Conservation (phyloP, 306 rosid genomes). For the Gastrolobium villosum region DNA sequence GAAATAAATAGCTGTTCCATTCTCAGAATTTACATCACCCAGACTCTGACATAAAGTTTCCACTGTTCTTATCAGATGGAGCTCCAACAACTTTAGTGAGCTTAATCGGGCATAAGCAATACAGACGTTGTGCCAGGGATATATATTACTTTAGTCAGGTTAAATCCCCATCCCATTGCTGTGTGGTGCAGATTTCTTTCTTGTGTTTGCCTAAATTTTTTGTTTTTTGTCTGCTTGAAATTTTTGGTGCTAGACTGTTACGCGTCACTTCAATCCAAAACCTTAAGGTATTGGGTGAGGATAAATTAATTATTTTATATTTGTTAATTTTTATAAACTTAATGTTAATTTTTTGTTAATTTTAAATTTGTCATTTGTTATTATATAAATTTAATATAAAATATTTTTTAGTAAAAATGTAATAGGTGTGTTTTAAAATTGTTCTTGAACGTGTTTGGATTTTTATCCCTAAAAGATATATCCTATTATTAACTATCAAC, state of each 20-base stretch:
- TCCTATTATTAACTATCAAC: too few species aligned
- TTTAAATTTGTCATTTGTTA: too few species aligned
- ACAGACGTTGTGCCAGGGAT: slow-evolving; percentile 92
- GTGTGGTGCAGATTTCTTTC: slow-evolving; percentile 10
- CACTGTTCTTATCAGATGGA: slow-evolving; percentile 70
- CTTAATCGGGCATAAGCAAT: slow-evolving; percentile 87
- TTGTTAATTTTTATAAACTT: too few species aligned
- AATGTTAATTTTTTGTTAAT: too few species aligned
- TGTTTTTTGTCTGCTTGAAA: neutral
- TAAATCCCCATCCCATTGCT: slow-evolving; percentile 37
- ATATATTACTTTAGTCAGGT: slow-evolving; percentile 96
- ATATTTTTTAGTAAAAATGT: too few species aligned
- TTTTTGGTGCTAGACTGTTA: slow-evolving; percentile 17
- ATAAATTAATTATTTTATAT: too few species aligned
- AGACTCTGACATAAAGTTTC: slow-evolving; percentile 37
- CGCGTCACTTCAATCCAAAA: too few species aligned
- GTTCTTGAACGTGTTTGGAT: too few species aligned
- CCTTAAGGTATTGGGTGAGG: too few species aligned
- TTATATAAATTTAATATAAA: too few species aligned
- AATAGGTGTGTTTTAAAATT: too few species aligned
- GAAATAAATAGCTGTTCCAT: slow-evolving; percentile 30
- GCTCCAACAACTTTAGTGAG: slow-evolving; percentile 92
- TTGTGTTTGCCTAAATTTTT: neutral
- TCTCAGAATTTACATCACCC: slow-evolving; percentile 29
- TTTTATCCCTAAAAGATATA: too few species aligned